Conservation (phyloP, 495 filamentous ascomycete species). For the Trichodelitschia bisporula region DNA sequence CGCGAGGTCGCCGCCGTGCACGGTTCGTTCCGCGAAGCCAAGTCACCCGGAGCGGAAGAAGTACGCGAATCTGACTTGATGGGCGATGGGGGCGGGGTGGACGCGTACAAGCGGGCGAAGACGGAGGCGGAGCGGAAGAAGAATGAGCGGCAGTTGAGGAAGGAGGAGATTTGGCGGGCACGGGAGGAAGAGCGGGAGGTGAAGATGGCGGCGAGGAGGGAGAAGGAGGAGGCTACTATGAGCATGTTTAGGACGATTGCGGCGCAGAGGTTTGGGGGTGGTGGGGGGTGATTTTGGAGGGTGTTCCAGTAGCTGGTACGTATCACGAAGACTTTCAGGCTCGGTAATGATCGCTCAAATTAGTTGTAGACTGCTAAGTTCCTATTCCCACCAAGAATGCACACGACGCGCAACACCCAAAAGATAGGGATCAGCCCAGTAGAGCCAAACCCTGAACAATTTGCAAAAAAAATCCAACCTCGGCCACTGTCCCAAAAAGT, state of each 20-base stretch:
- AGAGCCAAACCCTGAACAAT: no score
- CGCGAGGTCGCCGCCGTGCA: conserved; percentile 27
- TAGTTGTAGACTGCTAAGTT: no score
- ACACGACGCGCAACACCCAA: no score
- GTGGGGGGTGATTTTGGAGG: no score
- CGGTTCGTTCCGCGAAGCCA: conserved; percentile 29
- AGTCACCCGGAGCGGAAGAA: conserved; percentile 29
- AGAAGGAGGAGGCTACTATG: conserved; percentile 42
- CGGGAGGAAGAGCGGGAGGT: conserved; percentile 38
- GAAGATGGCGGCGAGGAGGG: conserved; percentile 25
- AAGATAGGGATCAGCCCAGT: no score
- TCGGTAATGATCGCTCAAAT: no score
- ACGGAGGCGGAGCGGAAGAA: conserved; percentile 29
- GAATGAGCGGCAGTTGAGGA: conserved; percentile 37
- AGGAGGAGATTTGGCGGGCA: conserved; percentile 37
- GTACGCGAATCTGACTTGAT: conserved; percentile 34
- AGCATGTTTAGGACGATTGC: conserved; percentile 38
- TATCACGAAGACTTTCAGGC: no score
- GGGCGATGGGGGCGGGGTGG: conserved; percentile 30
- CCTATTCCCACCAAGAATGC: no score
- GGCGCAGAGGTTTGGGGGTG: conserved; percentile 26
- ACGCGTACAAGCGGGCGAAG: conserved; percentile 30
- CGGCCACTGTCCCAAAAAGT: no score
- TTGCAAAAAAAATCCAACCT: no score
- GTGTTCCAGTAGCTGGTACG: no score